These are phyloP conservation scores for Fonsecaea erecta DNA, from an alignment of 2,329 filamentous ascomycete species.

Conservation along the genomic window DNA sequence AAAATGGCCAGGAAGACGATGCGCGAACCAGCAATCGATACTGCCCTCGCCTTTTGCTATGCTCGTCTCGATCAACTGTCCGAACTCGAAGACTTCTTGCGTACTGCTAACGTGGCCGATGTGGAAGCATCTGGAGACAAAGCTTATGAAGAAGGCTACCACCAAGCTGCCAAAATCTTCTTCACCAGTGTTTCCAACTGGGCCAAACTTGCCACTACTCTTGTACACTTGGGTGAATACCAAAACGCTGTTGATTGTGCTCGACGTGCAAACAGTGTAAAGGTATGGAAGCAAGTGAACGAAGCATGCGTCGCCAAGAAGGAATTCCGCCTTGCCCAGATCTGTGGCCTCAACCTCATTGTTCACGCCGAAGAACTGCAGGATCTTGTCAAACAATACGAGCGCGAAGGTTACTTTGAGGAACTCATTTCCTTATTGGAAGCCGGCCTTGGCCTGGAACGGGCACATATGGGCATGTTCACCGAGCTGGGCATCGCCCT, in stretches of 20 bases:
- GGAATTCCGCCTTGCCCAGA: conserved; percentile 97
- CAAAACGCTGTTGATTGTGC: conserved; percentile 97
- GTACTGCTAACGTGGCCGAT: conserved; percentile 90
- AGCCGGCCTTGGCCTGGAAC: conserved; percentile 90
- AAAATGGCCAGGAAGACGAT: conserved; percentile 97
- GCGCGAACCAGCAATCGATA: conserved; percentile 91
- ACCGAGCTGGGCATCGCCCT: conserved; percentile 90
- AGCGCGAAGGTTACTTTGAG: conserved; percentile 96
- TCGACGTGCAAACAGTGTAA: conserved; percentile 97
- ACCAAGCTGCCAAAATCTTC: conserved; percentile 98
- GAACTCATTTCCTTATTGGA: conserved; percentile 94
- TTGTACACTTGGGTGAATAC: conserved; percentile 96
- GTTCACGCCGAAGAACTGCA: conserved; percentile 95
- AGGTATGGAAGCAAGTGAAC: conserved; percentile 99
- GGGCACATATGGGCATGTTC: conserved; percentile 96
- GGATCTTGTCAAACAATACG: conserved; percentile 93
- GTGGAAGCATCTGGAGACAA: conserved; percentile 97
- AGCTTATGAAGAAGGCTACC: conserved; percentile 90
- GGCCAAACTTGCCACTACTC: conserved; percentile 96
- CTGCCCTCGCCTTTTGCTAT: conserved; percentile 89
- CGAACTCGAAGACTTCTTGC: conserved; percentile 95
- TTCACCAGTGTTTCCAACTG: conserved; percentile 98
- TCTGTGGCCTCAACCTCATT: conserved; percentile 97
- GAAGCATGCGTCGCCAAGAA: conserved; percentile 96
- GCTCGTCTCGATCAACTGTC: conserved; percentile 88